A percentile compares a stretch with the other conserved stretches of the same genome.
Conservation (phyloP, 225 moss, liverwort and hornwort species). For the Antitrichia curtipendula region DNA sequence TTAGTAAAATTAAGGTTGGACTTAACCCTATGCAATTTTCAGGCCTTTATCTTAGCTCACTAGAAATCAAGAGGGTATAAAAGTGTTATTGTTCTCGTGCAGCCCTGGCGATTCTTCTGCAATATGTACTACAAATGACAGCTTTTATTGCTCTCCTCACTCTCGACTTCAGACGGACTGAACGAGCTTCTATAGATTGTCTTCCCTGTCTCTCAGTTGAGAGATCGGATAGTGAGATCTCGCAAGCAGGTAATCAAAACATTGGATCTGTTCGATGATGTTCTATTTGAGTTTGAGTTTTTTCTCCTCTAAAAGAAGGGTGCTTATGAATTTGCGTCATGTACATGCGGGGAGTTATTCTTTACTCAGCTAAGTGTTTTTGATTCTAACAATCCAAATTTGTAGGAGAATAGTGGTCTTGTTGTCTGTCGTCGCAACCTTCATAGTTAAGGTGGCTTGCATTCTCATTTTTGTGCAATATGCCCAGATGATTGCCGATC, state of each 20-base stretch:
- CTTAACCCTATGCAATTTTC: not conserved
- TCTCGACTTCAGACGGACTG: slow-evolving; percentile 71
- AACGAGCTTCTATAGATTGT: slow-evolving; percentile 60
- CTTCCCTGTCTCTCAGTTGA: slow-evolving; percentile 50
- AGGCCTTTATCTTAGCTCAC: not conserved
- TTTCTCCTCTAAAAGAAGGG: not conserved
- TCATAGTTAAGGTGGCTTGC: not conserved
- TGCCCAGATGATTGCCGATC: slow-evolving; percentile 20
- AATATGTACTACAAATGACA: slow-evolving; percentile 65
- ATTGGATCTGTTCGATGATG: not conserved
- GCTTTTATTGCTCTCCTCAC: slow-evolving; percentile 79
- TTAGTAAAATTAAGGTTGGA: not conserved
- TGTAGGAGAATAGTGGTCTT: not conserved
- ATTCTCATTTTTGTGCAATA: not conserved
- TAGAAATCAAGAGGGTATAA: not conserved
- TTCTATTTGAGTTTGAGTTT: not conserved
- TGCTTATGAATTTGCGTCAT: not conserved
- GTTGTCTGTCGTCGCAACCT: not conserved
- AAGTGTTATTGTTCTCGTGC: not conserved
- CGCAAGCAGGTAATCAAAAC: slow-evolving; percentile 7
- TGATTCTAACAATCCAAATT: not conserved
- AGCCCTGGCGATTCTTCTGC: slow-evolving; percentile 77
- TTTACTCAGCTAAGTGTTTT: not conserved
- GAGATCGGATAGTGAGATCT: slow-evolving; percentile 26
- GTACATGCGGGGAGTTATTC: not conserved